phyloP scores from a whole-genome alignment of 208 protist genomes.

The Jaenimonas drosophilae region DNA sequence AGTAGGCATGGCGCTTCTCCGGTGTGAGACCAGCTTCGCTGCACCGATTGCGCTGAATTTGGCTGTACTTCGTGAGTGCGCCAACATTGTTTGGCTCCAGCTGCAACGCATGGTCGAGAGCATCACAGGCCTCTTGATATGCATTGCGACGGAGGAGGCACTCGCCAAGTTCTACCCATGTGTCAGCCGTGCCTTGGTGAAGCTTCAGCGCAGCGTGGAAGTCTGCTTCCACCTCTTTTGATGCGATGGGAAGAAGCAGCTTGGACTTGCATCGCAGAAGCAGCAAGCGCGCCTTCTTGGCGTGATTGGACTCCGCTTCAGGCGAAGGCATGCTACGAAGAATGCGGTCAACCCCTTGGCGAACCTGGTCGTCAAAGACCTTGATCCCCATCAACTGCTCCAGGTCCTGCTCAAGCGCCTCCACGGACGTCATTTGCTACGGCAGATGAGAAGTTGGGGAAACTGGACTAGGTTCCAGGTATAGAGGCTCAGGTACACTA shows the following conservation, averaged over 20 bases:
- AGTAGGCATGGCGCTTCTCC: slow-evolving; percentile 24
- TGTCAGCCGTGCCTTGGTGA: slow-evolving; percentile 21
- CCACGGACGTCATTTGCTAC: slow-evolving; percentile 11
- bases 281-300: slow-evolving; percentile 50
- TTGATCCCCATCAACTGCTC: slow-evolving; percentile 34
- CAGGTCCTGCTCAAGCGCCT: slow-evolving; percentile 41
- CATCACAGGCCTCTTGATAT: slow-evolving; percentile 64
- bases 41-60: slow-evolving; percentile 67
- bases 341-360: slow-evolving; percentile 31
- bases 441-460: background rate
- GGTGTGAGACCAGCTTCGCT: slow-evolving; percentile 26
- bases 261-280: slow-evolving; percentile 43
- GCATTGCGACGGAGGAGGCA: slow-evolving; percentile 64
- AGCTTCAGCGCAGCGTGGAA: slow-evolving; percentile 70
- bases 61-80: slow-evolving; percentile 79
- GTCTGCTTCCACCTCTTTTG: slow-evolving; percentile 64
- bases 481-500: background rate
- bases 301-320: slow-evolving; percentile 25
- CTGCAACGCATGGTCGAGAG: slow-evolving; percentile 57
- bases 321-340: slow-evolving; percentile 31
- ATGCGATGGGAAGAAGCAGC: slow-evolving; percentile 57
- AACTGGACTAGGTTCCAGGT: background rate
- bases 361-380: slow-evolving; percentile 47
- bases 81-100: slow-evolving; percentile 20
- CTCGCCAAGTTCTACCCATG: slow-evolving; percentile 75